Percentiles rank a stretch among this genome's conserved stretches.
phyloP scores from a whole-genome alignment of 2,329 filamentous ascomycete genomes.

The Trichoderma lentiforme region DNA sequence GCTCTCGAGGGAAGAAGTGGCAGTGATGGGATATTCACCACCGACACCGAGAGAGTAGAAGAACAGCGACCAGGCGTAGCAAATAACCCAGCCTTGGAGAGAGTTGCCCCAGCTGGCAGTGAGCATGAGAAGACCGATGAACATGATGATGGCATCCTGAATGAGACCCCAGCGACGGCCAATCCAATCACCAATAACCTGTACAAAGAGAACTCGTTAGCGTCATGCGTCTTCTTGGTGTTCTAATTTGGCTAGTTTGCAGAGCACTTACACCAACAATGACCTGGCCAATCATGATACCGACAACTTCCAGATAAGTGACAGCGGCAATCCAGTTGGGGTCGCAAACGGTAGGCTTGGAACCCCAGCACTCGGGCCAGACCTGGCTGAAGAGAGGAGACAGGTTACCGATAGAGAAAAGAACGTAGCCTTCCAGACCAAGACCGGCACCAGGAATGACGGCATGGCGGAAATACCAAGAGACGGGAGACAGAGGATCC shows the following conservation, averaged over 20 bases:
- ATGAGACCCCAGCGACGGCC: constrained; percentile 94
- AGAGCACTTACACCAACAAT: constrained; percentile 67
- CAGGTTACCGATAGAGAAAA: constrained; percentile 95
- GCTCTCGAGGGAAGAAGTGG: constrained; percentile 91
- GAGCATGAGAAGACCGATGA: constrained; percentile 85
- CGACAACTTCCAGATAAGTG: constrained; percentile 87
- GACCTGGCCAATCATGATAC: constrained; percentile 93
- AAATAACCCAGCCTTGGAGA: constrained; percentile 93
- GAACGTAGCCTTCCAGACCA: constrained; percentile 88
- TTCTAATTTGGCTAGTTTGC: background rate
- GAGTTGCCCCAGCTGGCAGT: constrained; percentile 85
- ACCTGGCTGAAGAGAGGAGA: constrained; percentile 73
- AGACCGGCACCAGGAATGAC: constrained; percentile 90
- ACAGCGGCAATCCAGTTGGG: constrained; percentile 79
- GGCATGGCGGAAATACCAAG: constrained; percentile 85
- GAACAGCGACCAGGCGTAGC: constrained; percentile 92
- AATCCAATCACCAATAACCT: constrained; percentile 66
- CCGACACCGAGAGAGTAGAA: constrained; percentile 66
- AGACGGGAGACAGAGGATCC: constrained; percentile 79
- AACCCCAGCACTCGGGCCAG: constrained; percentile 75
- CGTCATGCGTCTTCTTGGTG: background rate
- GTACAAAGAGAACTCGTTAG: constrained; percentile 13
- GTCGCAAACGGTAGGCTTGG: constrained; percentile 57
- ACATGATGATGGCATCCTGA: constrained; percentile 92
- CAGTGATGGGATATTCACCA: constrained; percentile 95